Percentiles rank a stretch among this genome's conserved stretches.
These are phyloP conservation scores for Cantharellus anzutake DNA, from an alignment of 768 basidiomycete species.

Conservation along the genomic window DNA sequence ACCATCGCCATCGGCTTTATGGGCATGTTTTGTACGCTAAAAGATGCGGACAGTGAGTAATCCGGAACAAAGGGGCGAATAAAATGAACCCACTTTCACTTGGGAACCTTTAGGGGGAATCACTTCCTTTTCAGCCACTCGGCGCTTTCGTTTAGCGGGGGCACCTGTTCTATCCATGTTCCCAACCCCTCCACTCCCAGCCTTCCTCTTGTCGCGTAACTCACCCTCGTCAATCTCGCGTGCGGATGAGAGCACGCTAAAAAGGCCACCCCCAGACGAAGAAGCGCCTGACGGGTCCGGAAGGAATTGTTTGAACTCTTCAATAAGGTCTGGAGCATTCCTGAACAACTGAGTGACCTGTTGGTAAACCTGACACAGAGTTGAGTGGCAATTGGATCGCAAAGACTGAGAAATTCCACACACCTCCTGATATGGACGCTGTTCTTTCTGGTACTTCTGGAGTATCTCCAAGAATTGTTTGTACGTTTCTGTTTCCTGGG, in stretches of 20 bases:
- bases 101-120: slow-evolving; percentile 23
- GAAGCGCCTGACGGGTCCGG: slow-evolving; percentile 7
- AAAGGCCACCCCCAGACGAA: slow-evolving; percentile 14
- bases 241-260: slow-evolving; percentile 5
- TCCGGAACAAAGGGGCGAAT: background rate
- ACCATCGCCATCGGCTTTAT: slow-evolving; percentile 25
- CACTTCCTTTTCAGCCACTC: slow-evolving; percentile 44
- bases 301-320: slow-evolving; percentile 15
- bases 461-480: slow-evolving; percentile 79
- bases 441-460: slow-evolving; percentile 74
- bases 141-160: slow-evolving; percentile 38
- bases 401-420: slow-evolving; percentile 3
- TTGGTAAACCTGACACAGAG: slow-evolving; percentile 42
- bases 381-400: slow-evolving; percentile 3
- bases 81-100: background rate
- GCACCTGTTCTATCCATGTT: slow-evolving; percentile 24
- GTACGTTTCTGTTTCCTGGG: slow-evolving; percentile 79
- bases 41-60: background rate
- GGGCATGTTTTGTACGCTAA: slow-evolving; percentile 11
- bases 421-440: slow-evolving; percentile 31
- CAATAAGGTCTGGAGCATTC: slow-evolving; percentile 58
- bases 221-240: slow-evolving; percentile 2
- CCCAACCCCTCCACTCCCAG: background rate
- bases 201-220: slow-evolving; percentile 3
- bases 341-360: slow-evolving; percentile 71